Conservation (phyloP, 192 early-diverging fungal species). For the Coemansia sp. region DNA sequence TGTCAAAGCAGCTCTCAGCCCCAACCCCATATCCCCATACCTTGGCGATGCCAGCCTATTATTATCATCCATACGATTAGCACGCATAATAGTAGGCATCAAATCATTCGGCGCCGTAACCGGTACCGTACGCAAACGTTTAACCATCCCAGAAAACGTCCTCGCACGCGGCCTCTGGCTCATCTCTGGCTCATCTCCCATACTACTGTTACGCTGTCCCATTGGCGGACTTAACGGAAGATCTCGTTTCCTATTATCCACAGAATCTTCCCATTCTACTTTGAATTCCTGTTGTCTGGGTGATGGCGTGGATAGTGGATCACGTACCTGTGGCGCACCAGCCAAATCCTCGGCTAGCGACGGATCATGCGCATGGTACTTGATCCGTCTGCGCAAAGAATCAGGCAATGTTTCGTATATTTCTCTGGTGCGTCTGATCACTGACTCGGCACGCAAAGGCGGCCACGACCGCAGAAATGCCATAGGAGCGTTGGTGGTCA, state of each 20-base stretch:
- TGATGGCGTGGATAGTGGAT: slow-evolving; percentile 17
- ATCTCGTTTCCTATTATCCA: slow-evolving; percentile 33
- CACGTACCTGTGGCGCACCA: slow-evolving; percentile 21
- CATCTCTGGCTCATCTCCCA: background rate
- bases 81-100: slow-evolving; percentile 12
- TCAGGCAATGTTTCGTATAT: slow-evolving; percentile 37
- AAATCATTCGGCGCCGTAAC: background rate
- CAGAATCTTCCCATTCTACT: background rate
- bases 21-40: slow-evolving; percentile 11
- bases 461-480: slow-evolving; percentile 45
- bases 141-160: slow-evolving; percentile 42
- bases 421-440: slow-evolving; percentile 45
- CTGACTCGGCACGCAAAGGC: slow-evolving; percentile 41
- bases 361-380: slow-evolving; percentile 43
- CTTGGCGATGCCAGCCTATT: slow-evolving; percentile 8
- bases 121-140: slow-evolving; percentile 28
- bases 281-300: background rate
- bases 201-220: background rate
- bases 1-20: slow-evolving; percentile 1
- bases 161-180: slow-evolving; percentile 19
- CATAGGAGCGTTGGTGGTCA: slow-evolving; percentile 54
- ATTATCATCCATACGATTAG: background rate
- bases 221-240: slow-evolving; percentile 19
- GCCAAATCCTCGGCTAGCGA: slow-evolving; percentile 38
- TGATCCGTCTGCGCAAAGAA: slow-evolving; percentile 21